Percentiles rank a stretch among this genome's conserved stretches.
Evolutionary conservation across 495 filamentous ascomycete species (phyloP).

Genomic region (Penicillium pulvis): DNA sequence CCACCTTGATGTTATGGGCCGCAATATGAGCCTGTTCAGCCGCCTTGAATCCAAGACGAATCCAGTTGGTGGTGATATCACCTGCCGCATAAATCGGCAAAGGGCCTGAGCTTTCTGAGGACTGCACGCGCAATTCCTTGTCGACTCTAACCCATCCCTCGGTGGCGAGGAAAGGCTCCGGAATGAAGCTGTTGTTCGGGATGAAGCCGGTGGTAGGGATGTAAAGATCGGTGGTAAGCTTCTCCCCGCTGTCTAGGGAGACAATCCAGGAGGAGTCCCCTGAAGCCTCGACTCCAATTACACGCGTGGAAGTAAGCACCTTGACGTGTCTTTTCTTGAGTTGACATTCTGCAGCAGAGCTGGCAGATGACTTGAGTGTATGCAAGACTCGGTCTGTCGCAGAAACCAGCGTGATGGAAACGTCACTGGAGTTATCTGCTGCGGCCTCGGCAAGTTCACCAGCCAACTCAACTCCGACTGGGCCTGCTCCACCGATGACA

Average conservation of each 20-base stretch:
- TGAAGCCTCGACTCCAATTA: conserved; percentile 14
- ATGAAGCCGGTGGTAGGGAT: conserved; percentile 61
- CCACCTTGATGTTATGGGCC: conserved; percentile 36
- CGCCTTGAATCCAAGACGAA: conserved; percentile 33
- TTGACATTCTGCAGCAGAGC: conserved; percentile 27
- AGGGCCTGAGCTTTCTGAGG: conserved; percentile 20
- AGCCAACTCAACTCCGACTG: conserved; percentile 65
- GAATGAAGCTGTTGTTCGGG: conserved; percentile 64
- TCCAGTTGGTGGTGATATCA: conserved; percentile 40
- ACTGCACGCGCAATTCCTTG: conserved; percentile 52
- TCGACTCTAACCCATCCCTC: conserved; percentile 58
- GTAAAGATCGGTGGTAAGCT: conserved; percentile 57
- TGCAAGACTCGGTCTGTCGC: conserved; percentile 37
- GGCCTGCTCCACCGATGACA: conserved; percentile 67
- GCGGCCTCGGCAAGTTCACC: conserved; percentile 59
- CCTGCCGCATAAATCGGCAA: conserved; percentile 40
- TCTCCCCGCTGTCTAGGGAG: conserved; percentile 43
- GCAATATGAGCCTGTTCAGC: conserved; percentile 32
- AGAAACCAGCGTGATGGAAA: conserved; percentile 50
- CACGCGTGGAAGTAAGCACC: conserved; percentile 26
- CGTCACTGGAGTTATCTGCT: conserved; percentile 39
- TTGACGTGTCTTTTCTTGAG: conserved; percentile 32
- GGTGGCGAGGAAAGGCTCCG: conserved; percentile 48
- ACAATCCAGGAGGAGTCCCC: conserved; percentile 31
- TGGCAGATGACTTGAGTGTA: conserved; percentile 29